A percentile compares a stretch with the other conserved stretches of the same genome.
Evolutionary conservation across 352 stramenopile genomes (phyloP).

Genomic region (Phytophthora boehmeriae): DNA sequence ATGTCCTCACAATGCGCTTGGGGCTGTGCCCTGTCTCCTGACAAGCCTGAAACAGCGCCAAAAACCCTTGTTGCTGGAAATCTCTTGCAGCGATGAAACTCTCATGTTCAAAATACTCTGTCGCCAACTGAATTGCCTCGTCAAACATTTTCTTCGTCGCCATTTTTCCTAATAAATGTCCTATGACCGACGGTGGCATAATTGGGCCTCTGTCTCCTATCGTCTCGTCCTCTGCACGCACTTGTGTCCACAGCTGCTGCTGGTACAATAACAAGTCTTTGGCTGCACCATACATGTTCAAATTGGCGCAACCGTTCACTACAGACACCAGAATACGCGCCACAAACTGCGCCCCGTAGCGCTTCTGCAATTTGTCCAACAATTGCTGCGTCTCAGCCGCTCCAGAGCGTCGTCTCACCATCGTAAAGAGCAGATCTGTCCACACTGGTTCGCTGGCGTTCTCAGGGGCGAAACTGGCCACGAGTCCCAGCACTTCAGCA

Average conservation of each 20-base stretch:
- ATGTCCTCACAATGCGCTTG: constrained; percentile 37
- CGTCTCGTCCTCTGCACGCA: constrained; percentile 1
- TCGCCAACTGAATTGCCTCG: constrained; percentile 41
- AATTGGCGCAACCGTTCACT: constrained; percentile 72
- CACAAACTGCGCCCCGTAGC: constrained; percentile 54
- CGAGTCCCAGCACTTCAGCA: constrained; percentile 53
- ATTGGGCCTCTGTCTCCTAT: constrained; percentile 19
- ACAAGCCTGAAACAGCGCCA: constrained; percentile 53
- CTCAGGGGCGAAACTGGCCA: constrained; percentile 45
- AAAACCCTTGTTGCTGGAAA: constrained; percentile 70
- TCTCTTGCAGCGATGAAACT: constrained; percentile 34
- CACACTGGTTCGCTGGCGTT: constrained; percentile 67
- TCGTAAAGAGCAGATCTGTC: constrained; percentile 77
- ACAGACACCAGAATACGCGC: constrained; percentile 48
- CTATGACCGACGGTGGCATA: constrained; percentile 54
- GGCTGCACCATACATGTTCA: constrained; percentile 58
- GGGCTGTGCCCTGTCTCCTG: constrained; percentile 17
- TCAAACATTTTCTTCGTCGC: constrained; percentile 30
- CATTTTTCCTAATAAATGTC: constrained; percentile 61
- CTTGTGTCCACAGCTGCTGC: constrained; percentile 29
- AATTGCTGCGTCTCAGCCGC: constrained; percentile 41
- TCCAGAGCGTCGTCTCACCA: constrained; percentile 54
- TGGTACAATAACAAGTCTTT: constrained; percentile 62
- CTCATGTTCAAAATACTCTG: constrained; percentile 41
- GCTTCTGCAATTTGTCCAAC: constrained; percentile 35